Conservation (phyloP, 2,329 filamentous ascomycete species). For the Cyphellophora europaea region DNA sequence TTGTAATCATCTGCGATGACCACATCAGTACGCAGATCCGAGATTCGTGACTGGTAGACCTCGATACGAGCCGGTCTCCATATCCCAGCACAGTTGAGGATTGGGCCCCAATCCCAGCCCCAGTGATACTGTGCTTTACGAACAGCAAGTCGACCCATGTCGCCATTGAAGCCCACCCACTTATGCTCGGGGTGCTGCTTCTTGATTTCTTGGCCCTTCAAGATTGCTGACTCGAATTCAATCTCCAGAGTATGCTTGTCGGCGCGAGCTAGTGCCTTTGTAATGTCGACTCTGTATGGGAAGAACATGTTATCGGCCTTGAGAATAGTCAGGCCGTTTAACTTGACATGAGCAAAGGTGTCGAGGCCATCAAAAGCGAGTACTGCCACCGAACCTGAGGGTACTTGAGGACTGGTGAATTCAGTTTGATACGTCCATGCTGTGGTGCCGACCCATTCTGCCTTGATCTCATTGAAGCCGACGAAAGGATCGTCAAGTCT, state of each 20-base stretch:
- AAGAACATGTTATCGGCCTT: conserved; percentile 73
- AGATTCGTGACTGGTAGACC: conserved; percentile 48
- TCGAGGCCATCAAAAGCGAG: conserved; percentile 71
- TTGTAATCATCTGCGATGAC: conserved; percentile 31
- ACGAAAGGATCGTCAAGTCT: conserved; percentile 54
- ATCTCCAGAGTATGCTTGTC: conserved; percentile 34
- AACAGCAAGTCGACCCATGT: conserved; percentile 37
- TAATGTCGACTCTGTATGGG: conserved; percentile 61
- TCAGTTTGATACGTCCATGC: conserved; percentile 60
- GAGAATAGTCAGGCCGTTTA: conserved; percentile 60
- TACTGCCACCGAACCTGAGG: conserved; percentile 37
- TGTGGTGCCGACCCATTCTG: conserved; percentile 67
- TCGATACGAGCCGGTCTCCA: conserved; percentile 62
- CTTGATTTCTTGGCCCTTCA: conserved; percentile 35
- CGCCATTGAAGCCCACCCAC: conserved; percentile 39
- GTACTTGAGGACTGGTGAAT: conserved; percentile 41
- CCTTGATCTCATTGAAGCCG: conserved; percentile 63
- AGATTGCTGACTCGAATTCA: conserved; percentile 38
- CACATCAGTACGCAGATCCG: conserved; percentile 44
- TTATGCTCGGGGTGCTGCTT: conserved; percentile 34
- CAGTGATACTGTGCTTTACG: conserved; percentile 63
- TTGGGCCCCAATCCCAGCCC: conserved; percentile 65
- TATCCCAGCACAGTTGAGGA: conserved; percentile 52
- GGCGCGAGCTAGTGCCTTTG: conserved; percentile 32
- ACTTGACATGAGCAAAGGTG: conserved; percentile 63